Evolutionary conservation across 1,284 basidiomycete species (phyloP), one percentile per base, ranked within the genome.

Genomic region (Microbotryum intermedium): DNA sequence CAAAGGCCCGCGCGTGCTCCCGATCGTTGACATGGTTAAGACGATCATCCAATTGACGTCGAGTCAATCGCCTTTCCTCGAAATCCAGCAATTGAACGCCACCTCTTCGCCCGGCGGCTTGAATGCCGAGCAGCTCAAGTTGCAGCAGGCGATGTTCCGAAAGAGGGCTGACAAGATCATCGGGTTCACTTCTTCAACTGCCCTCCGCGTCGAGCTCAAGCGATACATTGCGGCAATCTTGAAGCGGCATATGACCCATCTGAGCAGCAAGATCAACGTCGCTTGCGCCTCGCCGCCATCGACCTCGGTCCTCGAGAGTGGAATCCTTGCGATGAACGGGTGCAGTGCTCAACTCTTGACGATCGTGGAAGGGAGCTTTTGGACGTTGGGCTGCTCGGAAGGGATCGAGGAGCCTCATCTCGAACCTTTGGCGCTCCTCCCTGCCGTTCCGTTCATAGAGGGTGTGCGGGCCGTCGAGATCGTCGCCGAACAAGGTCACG

Each of bases 271-370:
- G 16, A 65, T 68, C 59, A 65, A 60, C 57, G 64, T 66, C 44
- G 68, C 69, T 18, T 70, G 69, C 48, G 65, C 69, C 1, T 66
- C 68, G n/a, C 67, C 69, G 18, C 69, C 68, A 5, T 66, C 64
- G 44, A 58, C 61, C 18, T 57, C 64, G 1, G 67, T 67, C n/a
- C 66, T 70, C 55, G 68, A 70, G 49, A 68, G 69, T 47, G 69
- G 66, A 20, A 56, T 70, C 18, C 59, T 69, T 47, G 64, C 64
- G 25, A 55, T 70, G 44, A 60, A 53, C 44, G 66, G 64, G 16
- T 70, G 69, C 62, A 66, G 64, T 50, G 65, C 62, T 8, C 69
- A 70, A 50, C 54, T 69, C 28, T 57, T 70, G n/a, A 69, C 66
- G 25, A 50, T 70, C 48, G 59, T 70, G 55, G 68, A 69, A 30